Percentiles rank a stretch among this genome's conserved stretches.
These are phyloP conservation scores for Lactifluus pinguis DNA, from an alignment of 768 basidiomycete species.

Conservation along the genomic window DNA sequence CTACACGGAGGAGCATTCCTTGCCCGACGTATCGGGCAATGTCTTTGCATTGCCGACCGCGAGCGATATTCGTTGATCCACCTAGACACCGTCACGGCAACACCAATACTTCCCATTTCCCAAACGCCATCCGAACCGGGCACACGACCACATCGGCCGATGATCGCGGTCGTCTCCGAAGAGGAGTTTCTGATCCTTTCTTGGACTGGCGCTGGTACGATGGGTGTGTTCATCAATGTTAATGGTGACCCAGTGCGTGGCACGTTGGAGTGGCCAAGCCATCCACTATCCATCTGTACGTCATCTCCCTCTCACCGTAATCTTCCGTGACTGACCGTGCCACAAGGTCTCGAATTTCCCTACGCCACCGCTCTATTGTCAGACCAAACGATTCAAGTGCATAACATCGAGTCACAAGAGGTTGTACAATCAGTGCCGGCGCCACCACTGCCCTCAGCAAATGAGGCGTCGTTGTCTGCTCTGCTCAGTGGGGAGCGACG, in stretches of 20 bases:
- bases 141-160: slow-evolving; percentile 43
- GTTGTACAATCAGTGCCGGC: slow-evolving; percentile 62
- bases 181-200: slow-evolving; percentile 82
- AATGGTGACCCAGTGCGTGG: slow-evolving; percentile 86
- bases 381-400: slow-evolving; percentile 72
- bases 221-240: slow-evolving; percentile 81
- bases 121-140: slow-evolving; percentile 43
- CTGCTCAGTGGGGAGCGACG: slow-evolving; percentile 24
- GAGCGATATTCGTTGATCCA: slow-evolving; percentile 72
- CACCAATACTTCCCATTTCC: slow-evolving; percentile 69
- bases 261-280: slow-evolving; percentile 75
- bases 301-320: slow-evolving; percentile 12
- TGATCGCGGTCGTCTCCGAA: slow-evolving; percentile 63
- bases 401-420: slow-evolving; percentile 64
- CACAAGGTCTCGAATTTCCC: slow-evolving; percentile 69
- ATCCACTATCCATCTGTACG: slow-evolving; percentile 72
- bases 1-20: slow-evolving; percentile 47
- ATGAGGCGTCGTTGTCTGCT: slow-evolving; percentile 22
- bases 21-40: slow-evolving; percentile 52
- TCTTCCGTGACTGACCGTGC: neutral
- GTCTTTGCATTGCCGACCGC: slow-evolving; percentile 67
- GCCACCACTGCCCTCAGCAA: slow-evolving; percentile 22
- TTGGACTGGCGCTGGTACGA: slow-evolving; percentile 70
- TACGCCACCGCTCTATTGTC: slow-evolving; percentile 71
- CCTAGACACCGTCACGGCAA: slow-evolving; percentile 57